Base-by-base conservation (phyloP, 495 filamentous ascomycete species). In the Hypoxylon rickii region DNA sequence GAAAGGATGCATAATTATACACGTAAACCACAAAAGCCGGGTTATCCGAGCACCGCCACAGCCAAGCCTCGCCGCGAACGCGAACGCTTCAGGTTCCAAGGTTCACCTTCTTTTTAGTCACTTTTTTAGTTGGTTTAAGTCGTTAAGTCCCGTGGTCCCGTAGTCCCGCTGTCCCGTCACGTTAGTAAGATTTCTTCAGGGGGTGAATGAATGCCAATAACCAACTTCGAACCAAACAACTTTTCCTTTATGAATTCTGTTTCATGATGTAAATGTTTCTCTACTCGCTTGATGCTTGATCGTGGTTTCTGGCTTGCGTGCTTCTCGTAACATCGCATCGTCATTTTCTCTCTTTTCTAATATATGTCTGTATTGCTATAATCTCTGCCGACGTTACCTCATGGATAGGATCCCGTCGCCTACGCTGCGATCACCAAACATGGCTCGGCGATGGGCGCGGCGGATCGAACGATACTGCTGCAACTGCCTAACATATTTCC, bases 391-490 rank as follows among this genome's bases (percentile, higher is more conserved):
- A 37, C 32, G 12, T 41, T 19, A 12, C 45, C 47, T 55, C 44
- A 68, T 68, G 66, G 66, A 66, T 58, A 60, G 62, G 36, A 53
- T 34, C 43, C 54, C 53, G 13, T 67, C 63, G 26, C 59, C 67
- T 10, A 49, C 68, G 48, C 31, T 63, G 37, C 60, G 47, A 47
- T 58, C 63, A 49, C 53, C 48, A 37, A 72, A 61, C 43, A 76
- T 74, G 69, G 64, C 70, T 48, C 71, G 74, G 46, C 75, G 76
- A 61, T 94, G 86, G 81, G 89, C 85, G 5, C 82, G 89, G 37
- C 84, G 81, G 64, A 81, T 88, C 64, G 92, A 97, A 75, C 89
- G 92, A 24, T 84, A 82, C 70, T 96, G 90, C 74, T 97, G 94
- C 69, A 75, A 77, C 10, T 80, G 82, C 12, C 77, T 86, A 26